A percentile compares a stretch with the other conserved stretches of the same genome.
phyloP scores from a whole-genome alignment of 2,329 filamentous ascomycete species.

The Cercospora sesami region DNA sequence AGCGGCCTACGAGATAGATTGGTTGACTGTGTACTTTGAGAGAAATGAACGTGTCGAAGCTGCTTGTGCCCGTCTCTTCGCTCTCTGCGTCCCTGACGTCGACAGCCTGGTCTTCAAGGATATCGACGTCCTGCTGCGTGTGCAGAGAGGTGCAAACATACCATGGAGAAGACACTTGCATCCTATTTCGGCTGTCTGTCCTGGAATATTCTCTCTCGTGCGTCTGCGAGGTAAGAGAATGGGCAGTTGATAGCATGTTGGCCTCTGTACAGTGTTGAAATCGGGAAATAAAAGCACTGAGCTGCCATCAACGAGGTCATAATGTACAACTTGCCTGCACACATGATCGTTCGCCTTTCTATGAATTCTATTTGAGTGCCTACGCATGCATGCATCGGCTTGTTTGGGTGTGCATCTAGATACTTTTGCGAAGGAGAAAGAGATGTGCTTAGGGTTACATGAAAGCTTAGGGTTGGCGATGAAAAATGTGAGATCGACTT shows the following conservation, averaged over 20 bases:
- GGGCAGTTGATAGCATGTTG: too few relatives aligned
- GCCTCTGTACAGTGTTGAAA: too few relatives aligned
- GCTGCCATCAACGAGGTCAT: too few relatives aligned
- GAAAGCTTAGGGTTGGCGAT: neutral
- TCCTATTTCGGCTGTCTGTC: neutral
- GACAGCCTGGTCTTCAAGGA: too few relatives aligned
- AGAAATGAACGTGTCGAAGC: neutral
- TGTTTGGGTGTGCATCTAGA: too few relatives aligned
- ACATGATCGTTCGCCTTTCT: too few relatives aligned
- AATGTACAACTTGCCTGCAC: too few relatives aligned
- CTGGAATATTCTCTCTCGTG: neutral
- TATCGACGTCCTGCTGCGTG: neutral
- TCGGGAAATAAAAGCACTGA: too few relatives aligned
- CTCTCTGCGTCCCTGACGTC: neutral
- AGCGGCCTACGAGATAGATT: neutral
- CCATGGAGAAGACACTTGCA: neutral
- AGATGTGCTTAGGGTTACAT: neutral
- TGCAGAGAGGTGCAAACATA: neutral
- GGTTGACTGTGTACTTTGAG: neutral
- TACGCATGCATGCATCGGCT: too few relatives aligned
- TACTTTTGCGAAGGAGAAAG: neutral
- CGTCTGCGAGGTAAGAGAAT: too few relatives aligned
- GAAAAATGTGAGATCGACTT: neutral
- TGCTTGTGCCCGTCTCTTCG: neutral
- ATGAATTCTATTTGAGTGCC: too few relatives aligned